Evolutionary conservation across 441 rosid species (phyloP), one percentile per base, ranked within the genome.

Genomic region (Theobroma grandiflorum): DNA sequence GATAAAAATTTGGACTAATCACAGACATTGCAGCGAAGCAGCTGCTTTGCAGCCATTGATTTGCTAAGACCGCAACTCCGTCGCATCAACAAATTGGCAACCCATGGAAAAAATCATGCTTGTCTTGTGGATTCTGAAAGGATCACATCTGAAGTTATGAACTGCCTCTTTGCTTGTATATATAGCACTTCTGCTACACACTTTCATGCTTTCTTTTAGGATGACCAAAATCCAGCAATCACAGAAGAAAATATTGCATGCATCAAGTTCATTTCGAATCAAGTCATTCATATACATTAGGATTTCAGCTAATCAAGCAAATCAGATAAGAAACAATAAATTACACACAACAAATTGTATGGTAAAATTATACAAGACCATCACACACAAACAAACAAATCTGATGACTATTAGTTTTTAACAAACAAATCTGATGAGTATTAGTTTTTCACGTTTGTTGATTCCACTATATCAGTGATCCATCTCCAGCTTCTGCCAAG

Each of bases 401-500:
- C 42, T 58, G 63, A 55, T 6, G 16, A 31, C 58, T 8, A 72
- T 20, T 59, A 81, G 69, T 38, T 69, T 63, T 61, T 6, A 10
- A 67, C 1, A 26, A 22, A 45, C 67, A 65, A 14, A 26, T 59
- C 42, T 58, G 63, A 55, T 6, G 16, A 31, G 52, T 8, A 72
- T 20, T 59, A 81, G 73, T 38, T 69, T 63, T 61, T 4, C 15
- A 67, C 1, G 18, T 49, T 15, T 45, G 26, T 38, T 9, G 22
- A 69, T 50, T 74, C 79, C 83, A 62, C 43, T 84, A 81, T 6
- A 94, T 83, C 84, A 91, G 74, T 6, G 94, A 91, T 75, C 78
- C 93, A 50, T 91, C 93, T 75, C 94, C 92, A 78, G 93, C 93
- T 78, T 91, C 98, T 93, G 92, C 82, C 38, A 74, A 66, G 78